Base-by-base conservation (phyloP, 352 stramenopile genomes). In the Phytophthora boehmeriae region DNA sequence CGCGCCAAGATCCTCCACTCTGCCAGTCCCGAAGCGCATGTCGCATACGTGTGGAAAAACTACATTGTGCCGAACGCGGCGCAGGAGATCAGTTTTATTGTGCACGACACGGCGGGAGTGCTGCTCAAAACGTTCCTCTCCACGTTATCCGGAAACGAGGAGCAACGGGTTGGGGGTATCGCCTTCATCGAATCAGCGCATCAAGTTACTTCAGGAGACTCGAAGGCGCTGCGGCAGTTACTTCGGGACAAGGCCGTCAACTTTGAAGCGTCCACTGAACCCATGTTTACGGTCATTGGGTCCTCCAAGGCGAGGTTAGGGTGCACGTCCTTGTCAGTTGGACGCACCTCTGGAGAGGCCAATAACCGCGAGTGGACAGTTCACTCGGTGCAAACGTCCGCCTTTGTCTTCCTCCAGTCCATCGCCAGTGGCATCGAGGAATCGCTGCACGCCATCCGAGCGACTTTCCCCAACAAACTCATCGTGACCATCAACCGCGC, bases 401-500 rank as follows among this genome's bases (percentile, higher is more conserved):
- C 88, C 13, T 96, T 96, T 64, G 86, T 95, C 28, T 96, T 96
- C 54, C 47, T 96, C 1, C 84, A 95, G 62, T 88, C 80, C 2
- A 93, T 93, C 49, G 55, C 53, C 1, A 91, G 70, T 39, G 85
- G 87, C 1, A 85, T 96, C 30, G 80, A 93, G 8, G 83, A 88
- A 9, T 90, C 88, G 2, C 52, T 95, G 27, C 71, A 80, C 5
- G 86, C 88, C 1, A 90, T 96, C 32, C 84, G 83, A 4, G 84
- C 88, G 11, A 96, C 88, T 43, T 92, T 95, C 49, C 88, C 88
- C 0, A 96, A 96, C 60, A 96, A 96, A 30, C 74, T 96, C n/a
- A 88, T 96, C 19, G 82, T 95, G n/a, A 96, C 88, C 2, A 84
- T 96, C 35, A 93, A 95, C 56, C 82, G 88, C 34, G 86, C 88